Base-by-base conservation (phyloP, 1,284 basidiomycete genomes). In the Fomitopsis betulina region DNA sequence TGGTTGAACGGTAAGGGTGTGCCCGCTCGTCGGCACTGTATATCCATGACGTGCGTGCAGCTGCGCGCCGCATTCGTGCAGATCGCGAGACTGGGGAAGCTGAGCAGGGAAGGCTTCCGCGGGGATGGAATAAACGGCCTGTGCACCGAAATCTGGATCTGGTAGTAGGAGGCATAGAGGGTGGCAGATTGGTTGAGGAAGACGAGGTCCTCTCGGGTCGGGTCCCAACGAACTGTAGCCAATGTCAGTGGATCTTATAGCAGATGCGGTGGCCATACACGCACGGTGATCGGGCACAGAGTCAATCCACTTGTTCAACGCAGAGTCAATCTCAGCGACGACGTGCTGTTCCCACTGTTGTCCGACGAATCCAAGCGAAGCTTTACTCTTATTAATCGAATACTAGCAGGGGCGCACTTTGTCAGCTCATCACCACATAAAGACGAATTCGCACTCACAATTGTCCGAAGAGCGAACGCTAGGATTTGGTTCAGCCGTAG, bases 271-370 rank as follows among this genome's bases (percentile, higher is more conserved):
- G 13, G n/a, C 3, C 2, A 39, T 17, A 42, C 9, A 66, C 67
- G 35, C 38, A 81, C 72, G 74, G 59, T 82, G 80, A 60, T 80
- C 78, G 0, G 85, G 84, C 0, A 86, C 78, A 5, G 75, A 72
- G 61, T 86, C 83, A 4, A 85, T 77, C 85, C 85, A 87, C 25
- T 80, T 76, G 68, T 86, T 86, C 54, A 87, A 72, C 9, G 80
- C 79, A 13, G 82, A 84, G 66, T 84, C 83, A 55, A 85, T 73
- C 65, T 84, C 82, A 37, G 82, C 78, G 13, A 83, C 79, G 53
- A 81, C 79, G 35, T 80, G 77, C 54, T 82, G 78, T 62, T 84
- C 82, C 68, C 78, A 79, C 39, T 78, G 74, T 21, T 74, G 72
- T 33, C 83, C 81, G 10, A 79, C 76, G 47, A 78, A 77, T 10